phyloP scores from a whole-genome alignment of 345 rosid genomes.

The Camelina sativa region DNA sequence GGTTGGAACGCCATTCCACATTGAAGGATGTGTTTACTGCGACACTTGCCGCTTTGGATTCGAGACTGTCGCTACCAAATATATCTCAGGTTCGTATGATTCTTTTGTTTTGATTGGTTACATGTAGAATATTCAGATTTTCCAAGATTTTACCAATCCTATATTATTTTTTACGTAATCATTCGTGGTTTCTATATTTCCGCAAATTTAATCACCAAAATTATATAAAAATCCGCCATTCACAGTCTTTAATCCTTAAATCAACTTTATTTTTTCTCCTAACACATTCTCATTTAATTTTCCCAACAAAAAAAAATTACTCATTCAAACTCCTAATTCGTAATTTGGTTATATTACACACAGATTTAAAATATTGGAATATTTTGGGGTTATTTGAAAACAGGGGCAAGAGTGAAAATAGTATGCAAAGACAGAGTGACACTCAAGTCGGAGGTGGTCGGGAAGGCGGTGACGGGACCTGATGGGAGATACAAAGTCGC shows the following conservation, averaged over 20 bases:
- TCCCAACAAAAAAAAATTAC: too few species aligned
- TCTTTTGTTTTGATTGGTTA: background rate
- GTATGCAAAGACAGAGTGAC: constrained; percentile 58
- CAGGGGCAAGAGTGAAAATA: constrained; percentile 63
- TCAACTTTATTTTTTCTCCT: background rate
- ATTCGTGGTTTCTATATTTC: background rate
- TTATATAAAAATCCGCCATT: background rate
- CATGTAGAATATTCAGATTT: background rate
- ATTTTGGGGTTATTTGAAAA: background rate
- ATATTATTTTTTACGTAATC: background rate
- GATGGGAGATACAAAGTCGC: constrained; percentile 52
- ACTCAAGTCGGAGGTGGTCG: constrained; percentile 37
- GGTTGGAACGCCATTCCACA: constrained; percentile 48
- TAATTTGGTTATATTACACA: background rate
- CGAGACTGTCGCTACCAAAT: constrained; percentile 56
- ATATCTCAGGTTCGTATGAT: constrained; percentile 51
- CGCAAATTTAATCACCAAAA: background rate
- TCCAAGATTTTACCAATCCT: background rate
- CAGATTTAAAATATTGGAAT: background rate
- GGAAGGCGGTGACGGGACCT: constrained; percentile 47
- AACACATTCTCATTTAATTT: too few species aligned
- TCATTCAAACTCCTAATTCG: background rate
- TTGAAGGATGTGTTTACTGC: constrained; percentile 66
- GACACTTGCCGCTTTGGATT: constrained; percentile 74
- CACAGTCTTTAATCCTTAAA: background rate